phyloP scores from a whole-genome alignment of 306 rosid species.

The Gastrolobium bilobum region DNA sequence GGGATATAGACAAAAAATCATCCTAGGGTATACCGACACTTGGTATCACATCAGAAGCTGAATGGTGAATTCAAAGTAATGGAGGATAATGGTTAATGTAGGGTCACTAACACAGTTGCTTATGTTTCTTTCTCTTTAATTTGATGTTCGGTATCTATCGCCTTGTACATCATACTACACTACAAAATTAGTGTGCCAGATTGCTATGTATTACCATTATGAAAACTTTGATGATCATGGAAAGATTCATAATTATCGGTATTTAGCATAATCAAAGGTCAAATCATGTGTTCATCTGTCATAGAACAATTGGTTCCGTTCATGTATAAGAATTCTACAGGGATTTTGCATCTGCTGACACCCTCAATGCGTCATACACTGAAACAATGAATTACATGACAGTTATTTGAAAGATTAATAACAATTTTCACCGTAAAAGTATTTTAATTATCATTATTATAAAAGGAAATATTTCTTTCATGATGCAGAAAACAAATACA shows the following conservation, averaged over 20 bases:
- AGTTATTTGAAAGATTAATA: no score
- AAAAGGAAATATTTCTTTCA: no score
- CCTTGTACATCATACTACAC: background rate
- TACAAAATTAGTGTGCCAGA: constrained; percentile 1
- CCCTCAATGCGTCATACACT: no score
- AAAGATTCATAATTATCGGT: constrained; percentile 31
- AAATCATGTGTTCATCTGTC: constrained; percentile 36
- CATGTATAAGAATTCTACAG: no score
- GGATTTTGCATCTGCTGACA: no score
- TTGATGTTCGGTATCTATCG: background rate
- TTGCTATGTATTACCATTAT: constrained; percentile 31
- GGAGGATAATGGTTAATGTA: constrained; percentile 24
- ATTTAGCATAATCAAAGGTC: constrained; percentile 11
- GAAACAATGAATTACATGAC: no score
- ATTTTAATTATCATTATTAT: no score
- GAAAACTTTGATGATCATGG: constrained; percentile 24
- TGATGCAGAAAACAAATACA: no score
- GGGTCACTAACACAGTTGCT: constrained; percentile 43
- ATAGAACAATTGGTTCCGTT: no score
- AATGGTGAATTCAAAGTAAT: background rate
- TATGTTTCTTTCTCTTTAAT: constrained; percentile 12
- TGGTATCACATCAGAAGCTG: constrained; percentile 26
- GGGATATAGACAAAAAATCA: background rate
- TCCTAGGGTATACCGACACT: constrained; percentile 54
- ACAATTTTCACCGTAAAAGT: no score